Evolutionary conservation across 2,329 filamentous ascomycete species (phyloP).

Genomic region (Hymenoscyphus albidus): DNA sequence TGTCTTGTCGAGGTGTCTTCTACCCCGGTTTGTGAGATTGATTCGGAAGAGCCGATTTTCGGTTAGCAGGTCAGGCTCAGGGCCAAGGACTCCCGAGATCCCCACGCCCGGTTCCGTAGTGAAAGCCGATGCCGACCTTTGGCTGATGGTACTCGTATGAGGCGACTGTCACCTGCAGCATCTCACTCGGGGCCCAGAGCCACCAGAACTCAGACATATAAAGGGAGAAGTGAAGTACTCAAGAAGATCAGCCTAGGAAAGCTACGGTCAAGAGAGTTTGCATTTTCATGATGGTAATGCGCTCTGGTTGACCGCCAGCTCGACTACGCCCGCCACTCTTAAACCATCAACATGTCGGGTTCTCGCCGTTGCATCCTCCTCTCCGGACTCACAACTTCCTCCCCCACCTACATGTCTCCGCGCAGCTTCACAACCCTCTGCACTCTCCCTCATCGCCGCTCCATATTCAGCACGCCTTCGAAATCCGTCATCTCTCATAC

Average conservation of each 20-base stretch:
- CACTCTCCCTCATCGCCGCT: slow-evolving; percentile 19
- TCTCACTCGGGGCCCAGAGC: not conserved
- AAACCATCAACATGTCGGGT: not conserved
- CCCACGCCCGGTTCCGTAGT: not conserved
- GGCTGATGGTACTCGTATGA: not conserved
- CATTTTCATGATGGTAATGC: not conserved
- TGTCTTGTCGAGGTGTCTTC: no score
- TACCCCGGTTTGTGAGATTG: not conserved
- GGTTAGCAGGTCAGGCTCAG: not conserved
- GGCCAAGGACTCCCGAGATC: not conserved
- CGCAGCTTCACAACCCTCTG: slow-evolving; percentile 4
- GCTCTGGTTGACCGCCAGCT: not conserved
- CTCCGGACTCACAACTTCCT: slow-evolving; percentile 16
- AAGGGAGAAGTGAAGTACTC: not conserved
- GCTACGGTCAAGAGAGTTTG: not conserved
- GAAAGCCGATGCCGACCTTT: not conserved
- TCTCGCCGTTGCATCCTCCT: not conserved
- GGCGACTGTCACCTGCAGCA: not conserved
- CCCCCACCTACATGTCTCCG: slow-evolving; percentile 16
- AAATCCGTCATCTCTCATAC: slow-evolving; percentile 18
- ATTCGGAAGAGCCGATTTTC: not conserved
- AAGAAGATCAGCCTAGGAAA: not conserved
- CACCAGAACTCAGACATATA: not conserved
- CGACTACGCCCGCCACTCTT: not conserved
- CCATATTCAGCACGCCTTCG: slow-evolving; percentile 9